Percentiles rank a stretch among this genome's conserved stretches.
phyloP scores from a whole-genome alignment of 257 asterid species.

The Solanum pennellii region DNA sequence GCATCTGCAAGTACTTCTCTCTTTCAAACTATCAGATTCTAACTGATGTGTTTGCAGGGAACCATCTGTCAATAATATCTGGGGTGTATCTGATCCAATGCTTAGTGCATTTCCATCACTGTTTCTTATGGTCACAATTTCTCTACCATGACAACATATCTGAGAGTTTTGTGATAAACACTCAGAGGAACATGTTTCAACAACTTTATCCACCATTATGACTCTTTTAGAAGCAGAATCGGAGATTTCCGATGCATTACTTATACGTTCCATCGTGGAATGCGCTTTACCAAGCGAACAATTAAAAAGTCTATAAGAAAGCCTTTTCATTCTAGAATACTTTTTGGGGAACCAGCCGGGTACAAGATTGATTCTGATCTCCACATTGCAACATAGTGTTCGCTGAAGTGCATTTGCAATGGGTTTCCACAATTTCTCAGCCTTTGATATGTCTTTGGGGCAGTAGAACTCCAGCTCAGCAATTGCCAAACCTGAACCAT shows the following conservation, averaged over 20 bases:
- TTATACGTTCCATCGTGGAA: conserved; percentile 28
- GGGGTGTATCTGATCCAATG: conserved; percentile 22
- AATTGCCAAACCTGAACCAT: conserved; percentile 51
- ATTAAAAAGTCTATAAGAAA: conserved; percentile 38
- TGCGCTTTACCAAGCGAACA: conserved; percentile 56
- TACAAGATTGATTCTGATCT: conserved; percentile 50
- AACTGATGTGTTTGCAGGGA: background rate
- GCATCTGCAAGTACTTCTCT: conserved; percentile 8
- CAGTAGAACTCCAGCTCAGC: conserved; percentile 65
- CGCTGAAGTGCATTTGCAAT: conserved; percentile 73
- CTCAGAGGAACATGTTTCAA: conserved; percentile 48
- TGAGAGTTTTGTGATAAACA: conserved; percentile 39
- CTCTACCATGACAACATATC: conserved; percentile 41
- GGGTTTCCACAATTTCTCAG: conserved; percentile 78
- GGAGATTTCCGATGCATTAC: conserved; percentile 34
- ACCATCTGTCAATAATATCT: conserved; percentile 4
- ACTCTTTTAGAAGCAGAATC: conserved; percentile 21
- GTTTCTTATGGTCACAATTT: conserved; percentile 35
- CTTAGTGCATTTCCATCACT: conserved; percentile 53
- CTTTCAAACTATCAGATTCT: conserved; percentile 10
- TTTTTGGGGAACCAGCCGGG: conserved; percentile 9
- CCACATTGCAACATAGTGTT: conserved; percentile 60
- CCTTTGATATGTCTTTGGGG: conserved; percentile 52
- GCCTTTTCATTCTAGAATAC: conserved; percentile 19
- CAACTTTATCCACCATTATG: conserved; percentile 29